A percentile compares a stretch with the other conserved stretches of the same genome.
Conservation (phyloP, 2,329 filamentous ascomycete genomes). For the Zarea fungicola region DNA sequence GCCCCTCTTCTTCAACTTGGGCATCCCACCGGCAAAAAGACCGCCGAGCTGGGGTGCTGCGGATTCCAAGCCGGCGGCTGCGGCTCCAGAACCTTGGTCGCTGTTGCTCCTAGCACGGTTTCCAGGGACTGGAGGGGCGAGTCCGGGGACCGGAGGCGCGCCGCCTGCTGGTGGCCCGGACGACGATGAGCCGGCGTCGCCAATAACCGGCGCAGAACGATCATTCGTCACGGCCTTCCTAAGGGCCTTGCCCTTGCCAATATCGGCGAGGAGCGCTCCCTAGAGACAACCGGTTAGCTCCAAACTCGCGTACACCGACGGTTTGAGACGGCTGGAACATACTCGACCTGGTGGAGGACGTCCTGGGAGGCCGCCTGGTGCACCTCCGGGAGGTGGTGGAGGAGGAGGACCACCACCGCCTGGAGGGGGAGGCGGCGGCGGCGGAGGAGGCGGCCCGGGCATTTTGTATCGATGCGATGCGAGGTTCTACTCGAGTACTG, state of each 20-base stretch:
- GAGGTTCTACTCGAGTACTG: neutral
- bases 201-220: slow-evolving; percentile 72
- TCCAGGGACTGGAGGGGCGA: slow-evolving; percentile 66
- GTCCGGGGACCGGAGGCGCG: slow-evolving; percentile 74
- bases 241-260: slow-evolving; percentile 70
- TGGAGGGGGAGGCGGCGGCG: slow-evolving; percentile 67
- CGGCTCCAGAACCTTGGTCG: slow-evolving; percentile 54
- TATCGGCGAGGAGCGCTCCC: slow-evolving; percentile 85
- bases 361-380: slow-evolving; percentile 47
- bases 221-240: slow-evolving; percentile 91
- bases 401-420: slow-evolving; percentile 58
- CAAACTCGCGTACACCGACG: neutral
- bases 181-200: slow-evolving; percentile 31
- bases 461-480: slow-evolving; percentile 24
- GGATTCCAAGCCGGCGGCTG: slow-evolving; percentile 32
- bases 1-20: slow-evolving; percentile 83
- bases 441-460: slow-evolving; percentile 53
- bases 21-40: slow-evolving; percentile 90
- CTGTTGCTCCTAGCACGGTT: slow-evolving; percentile 80
- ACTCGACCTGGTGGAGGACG: slow-evolving; percentile 59
- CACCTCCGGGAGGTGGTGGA: slow-evolving; percentile 46
- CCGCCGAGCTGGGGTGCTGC: slow-evolving; percentile 78
- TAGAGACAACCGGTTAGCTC: slow-evolving; percentile 34
- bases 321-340: slow-evolving; percentile 30
- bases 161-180: slow-evolving; percentile 58